Percentiles rank a stretch among this genome's conserved stretches.
These are phyloP conservation scores for Phylloporus rhodoxanthus DNA, from an alignment of 768 basidiomycete genomes.

Conservation along the genomic window DNA sequence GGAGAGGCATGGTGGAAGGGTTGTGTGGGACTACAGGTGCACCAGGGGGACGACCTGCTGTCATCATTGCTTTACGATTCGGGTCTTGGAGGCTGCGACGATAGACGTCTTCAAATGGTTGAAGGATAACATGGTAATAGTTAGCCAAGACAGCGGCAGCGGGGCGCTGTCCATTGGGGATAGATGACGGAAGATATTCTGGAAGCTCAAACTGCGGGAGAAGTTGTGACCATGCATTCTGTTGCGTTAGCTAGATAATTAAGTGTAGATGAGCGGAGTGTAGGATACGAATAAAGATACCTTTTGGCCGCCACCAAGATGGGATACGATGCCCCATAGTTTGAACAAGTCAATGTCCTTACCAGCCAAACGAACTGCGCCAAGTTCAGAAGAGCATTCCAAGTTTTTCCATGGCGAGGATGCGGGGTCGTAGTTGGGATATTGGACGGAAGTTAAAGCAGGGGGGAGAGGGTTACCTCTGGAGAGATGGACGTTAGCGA, in stretches of 20 bases:
- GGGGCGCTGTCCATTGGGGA: constrained; percentile 42
- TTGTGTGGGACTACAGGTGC: constrained; percentile 12
- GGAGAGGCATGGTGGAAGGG: constrained; percentile 13
- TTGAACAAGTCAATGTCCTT: constrained; percentile 74
- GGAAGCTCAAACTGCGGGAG: constrained; percentile 56
- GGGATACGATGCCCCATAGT: constrained; percentile 58
- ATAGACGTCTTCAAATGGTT: constrained; percentile 69
- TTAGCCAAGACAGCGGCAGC: constrained; percentile 49
- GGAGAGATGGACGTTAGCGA: constrained; percentile 54
- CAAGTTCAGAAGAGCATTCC: constrained; percentile 55
- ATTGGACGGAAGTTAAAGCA: constrained; percentile 57
- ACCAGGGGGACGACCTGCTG: constrained; percentile 33
- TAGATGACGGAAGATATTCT: constrained; percentile 44
- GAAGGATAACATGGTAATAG: constrained; percentile 57
- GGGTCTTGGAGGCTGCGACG: constrained; percentile 56
- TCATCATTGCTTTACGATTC: constrained; percentile 48
- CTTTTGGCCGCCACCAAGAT: constrained; percentile 54
- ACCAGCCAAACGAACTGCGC: constrained; percentile 62
- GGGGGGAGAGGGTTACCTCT: constrained; percentile 68
- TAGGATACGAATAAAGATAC: constrained; percentile 37
- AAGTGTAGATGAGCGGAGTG: constrained; percentile 7
- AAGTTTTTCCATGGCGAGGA: constrained; percentile 61
- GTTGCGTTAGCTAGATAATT: constrained; percentile 39
- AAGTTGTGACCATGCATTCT: constrained; percentile 53
- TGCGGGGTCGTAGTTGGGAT: constrained; percentile 55